Base-by-base conservation (phyloP, 177 flowering plant genomes). In the Vitis hybrid region DNA sequence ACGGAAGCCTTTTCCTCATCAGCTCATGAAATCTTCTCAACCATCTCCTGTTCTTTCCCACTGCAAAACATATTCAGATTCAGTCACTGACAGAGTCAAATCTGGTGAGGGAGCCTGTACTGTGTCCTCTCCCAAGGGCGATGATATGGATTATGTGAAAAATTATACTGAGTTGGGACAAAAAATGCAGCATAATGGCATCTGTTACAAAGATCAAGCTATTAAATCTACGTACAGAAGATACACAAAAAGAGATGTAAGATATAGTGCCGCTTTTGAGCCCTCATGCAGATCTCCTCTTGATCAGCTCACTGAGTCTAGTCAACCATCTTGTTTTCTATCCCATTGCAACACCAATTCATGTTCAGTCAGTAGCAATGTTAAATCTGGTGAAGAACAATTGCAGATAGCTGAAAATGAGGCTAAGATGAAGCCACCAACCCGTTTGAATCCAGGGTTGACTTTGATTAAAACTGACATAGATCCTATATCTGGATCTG, bases 331-430 rank as follows among this genome's bases (percentile, higher is more conserved):
- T 68, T 19, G 64, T 56, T 56, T 56, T 65, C 70, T 24, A 56
- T 61, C 69, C 54, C 59, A 62, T 66, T 64, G 74, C 52, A 52
- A 54, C 13, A 49, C 60, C 35, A 56, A 9, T 52, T 50, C 66
- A 11, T 16, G 19, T 63, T 54, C 61, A 14, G 12, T 50, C 18
- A 16, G 13, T 64, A 67, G 24, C 12, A 58, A 67, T 59, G 63
- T 54, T 19, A 74, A 72, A 54, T 64, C 75, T 62, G 73, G 32
- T 67, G 82, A 77, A 70, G 71, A 74, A 59, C 64, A 35, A 40
- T 56, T 64, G 10, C 40, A 54, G 40, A 60, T 32, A 48, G 61
- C 51, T 54, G 69, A 73, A 56, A 70, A 65, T 62, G 79, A 72
- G 12, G 56, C 52, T 24, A 74, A 74, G 72, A 70, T 74, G 68